A percentile compares a stretch with the other conserved stretches of the same genome.
Conservation (phyloP, 176 grass and related monocot species). For the Musa schizocarpa region DNA sequence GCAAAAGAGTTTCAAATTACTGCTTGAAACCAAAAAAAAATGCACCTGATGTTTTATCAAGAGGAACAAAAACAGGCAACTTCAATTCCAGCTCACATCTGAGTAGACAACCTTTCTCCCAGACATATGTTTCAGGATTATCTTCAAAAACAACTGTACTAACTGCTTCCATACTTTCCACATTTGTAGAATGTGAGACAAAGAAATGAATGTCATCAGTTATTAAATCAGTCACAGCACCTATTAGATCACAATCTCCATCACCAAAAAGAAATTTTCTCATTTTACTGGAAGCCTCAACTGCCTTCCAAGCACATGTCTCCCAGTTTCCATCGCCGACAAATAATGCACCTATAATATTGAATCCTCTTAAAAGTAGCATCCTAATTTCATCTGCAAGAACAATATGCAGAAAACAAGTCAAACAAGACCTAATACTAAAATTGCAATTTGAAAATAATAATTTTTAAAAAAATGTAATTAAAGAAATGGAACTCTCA, state of each 20-base stretch:
- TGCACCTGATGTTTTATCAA: constrained; percentile 45
- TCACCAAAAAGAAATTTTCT: constrained; percentile 40
- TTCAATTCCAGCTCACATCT: constrained; percentile 54
- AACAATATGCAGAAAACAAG: constrained; percentile 5
- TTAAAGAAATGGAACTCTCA: neutral
- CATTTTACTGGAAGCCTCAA: constrained; percentile 41
- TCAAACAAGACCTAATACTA: neutral
- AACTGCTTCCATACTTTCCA: constrained; percentile 24
- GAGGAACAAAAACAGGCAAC: constrained; percentile 55
- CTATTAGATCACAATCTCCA: constrained; percentile 44
- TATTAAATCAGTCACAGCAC: constrained; percentile 26
- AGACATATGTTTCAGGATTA: constrained; percentile 47
- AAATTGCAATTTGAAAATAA: neutral
- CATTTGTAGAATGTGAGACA: constrained; percentile 23
- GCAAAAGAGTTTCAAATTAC: constrained; percentile 5
- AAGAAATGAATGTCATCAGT: constrained; percentile 48
- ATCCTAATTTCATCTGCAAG: constrained; percentile 62
- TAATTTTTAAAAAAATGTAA: neutral
- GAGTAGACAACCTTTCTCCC: constrained; percentile 78
- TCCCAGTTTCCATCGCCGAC: constrained; percentile 24
- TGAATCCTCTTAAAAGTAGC: constrained; percentile 58
- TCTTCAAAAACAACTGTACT: constrained; percentile 59
- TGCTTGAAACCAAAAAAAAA: neutral
- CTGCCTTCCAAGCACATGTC: constrained; percentile 26
- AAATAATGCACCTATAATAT: constrained; percentile 69